These are phyloP conservation scores for Boeremia lycopersici DNA, from an alignment of 2,329 filamentous ascomycete genomes.

Conservation along the genomic window DNA sequence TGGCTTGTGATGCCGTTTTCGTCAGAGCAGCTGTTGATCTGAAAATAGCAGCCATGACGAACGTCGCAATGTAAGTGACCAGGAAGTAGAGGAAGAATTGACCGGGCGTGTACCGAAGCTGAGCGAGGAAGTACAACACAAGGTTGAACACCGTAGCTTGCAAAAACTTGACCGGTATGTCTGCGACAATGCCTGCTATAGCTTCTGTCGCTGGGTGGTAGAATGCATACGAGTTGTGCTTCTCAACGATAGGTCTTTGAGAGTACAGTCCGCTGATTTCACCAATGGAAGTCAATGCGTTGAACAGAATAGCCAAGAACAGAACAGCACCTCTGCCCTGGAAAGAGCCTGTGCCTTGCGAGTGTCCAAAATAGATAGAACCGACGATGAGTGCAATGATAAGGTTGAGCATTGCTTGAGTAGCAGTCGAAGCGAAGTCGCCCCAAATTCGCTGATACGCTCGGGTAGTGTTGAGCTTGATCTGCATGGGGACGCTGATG, in stretches of 20 bases:
- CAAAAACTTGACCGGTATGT: constrained; percentile 78
- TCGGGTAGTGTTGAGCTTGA: constrained; percentile 39
- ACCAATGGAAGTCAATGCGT: constrained; percentile 62
- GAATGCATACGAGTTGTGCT: constrained; percentile 82
- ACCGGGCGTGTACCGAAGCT: constrained; percentile 72
- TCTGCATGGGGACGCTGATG: constrained; percentile 59
- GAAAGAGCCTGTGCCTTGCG: constrained; percentile 59
- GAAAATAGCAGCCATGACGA: constrained; percentile 83
- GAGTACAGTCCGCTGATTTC: constrained; percentile 67
- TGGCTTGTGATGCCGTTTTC: constrained; percentile 65
- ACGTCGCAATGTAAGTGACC: constrained; percentile 61
- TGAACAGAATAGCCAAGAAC: constrained; percentile 66
- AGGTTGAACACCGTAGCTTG: constrained; percentile 78
- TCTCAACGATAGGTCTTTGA: constrained; percentile 89
- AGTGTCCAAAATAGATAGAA: constrained; percentile 63
- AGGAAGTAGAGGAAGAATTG: constrained; percentile 82
- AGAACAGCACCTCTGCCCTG: constrained; percentile 62
- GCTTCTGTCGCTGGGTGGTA: constrained; percentile 90
- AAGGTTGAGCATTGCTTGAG: constrained; percentile 54
- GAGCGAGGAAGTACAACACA: constrained; percentile 83
- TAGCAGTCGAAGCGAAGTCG: constrained; percentile 39
- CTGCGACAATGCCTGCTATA: constrained; percentile 79
- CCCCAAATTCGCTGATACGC: constrained; percentile 45
- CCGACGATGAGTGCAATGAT: constrained; percentile 67
- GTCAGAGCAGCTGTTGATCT: constrained; percentile 76